A percentile compares a stretch with the other conserved stretches of the same genome.
phyloP scores from a whole-genome alignment of 2,329 filamentous ascomycete species.

The Exophiala spinifera region DNA sequence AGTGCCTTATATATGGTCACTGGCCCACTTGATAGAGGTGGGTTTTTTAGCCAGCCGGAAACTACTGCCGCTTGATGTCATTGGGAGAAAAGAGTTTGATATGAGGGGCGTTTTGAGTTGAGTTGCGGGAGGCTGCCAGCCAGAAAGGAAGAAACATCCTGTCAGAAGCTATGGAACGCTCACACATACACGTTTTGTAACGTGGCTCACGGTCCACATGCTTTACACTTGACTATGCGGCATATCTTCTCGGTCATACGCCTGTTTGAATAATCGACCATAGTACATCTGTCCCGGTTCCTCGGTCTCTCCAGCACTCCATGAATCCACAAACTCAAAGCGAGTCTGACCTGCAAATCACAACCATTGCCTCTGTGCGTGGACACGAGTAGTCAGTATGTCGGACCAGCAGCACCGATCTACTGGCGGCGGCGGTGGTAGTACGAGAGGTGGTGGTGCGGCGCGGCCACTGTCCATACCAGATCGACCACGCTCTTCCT shows the following conservation, averaged over 20 bases:
- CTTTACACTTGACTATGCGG: neutral
- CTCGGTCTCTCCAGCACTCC: neutral
- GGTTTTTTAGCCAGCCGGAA: neutral
- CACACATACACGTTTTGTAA: neutral
- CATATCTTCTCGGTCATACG: too few relatives aligned
- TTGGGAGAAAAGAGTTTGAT: neutral
- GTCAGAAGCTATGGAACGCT: neutral
- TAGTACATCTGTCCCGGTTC: neutral
- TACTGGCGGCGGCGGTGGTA: too few relatives aligned
- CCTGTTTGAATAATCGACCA: too few relatives aligned
- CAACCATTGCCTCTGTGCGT: neutral
- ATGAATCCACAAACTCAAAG: neutral
- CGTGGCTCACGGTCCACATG: neutral
- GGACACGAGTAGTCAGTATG: neutral
- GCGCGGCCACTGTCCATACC: conserved; percentile 1
- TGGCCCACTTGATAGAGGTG: too few relatives aligned
- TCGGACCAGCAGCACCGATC: conserved; percentile 11
- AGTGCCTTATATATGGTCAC: too few relatives aligned
- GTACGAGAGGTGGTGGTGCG: neutral
- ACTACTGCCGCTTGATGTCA: neutral
- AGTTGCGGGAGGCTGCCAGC: neutral
- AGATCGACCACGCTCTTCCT: conserved; percentile 7
- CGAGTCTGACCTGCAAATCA: neutral
- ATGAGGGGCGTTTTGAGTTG: neutral
- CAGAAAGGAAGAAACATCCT: too few relatives aligned